Evolutionary conservation across 805 yeast species (phyloP), one percentile per base, ranked within the genome.

Genomic region (Metschnikowia arizonensis): DNA sequence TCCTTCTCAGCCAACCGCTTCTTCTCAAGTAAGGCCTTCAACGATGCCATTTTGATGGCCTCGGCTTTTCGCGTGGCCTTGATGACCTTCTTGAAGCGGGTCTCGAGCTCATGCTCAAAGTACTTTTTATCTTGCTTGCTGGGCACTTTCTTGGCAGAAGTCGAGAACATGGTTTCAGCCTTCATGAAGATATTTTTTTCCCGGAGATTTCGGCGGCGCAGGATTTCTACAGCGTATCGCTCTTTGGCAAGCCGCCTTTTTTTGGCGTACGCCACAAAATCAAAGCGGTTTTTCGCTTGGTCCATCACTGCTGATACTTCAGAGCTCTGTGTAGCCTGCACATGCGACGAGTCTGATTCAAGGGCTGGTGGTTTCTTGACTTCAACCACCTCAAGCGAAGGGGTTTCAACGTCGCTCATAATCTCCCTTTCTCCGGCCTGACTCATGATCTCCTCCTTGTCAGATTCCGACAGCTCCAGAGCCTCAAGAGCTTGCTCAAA

Each of bases 261-360:
- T 18, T 67, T 61, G 0, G 88, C 82, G 58, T 81, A 82, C 33
- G 66, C 78, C 11, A 72, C 78, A 32, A 85, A 70, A 61, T 84
- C 83, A 50, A 83, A 77, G 11, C 46, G 19, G 26, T 55, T 57
- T 11, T n/a, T 26, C 5, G 29, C 11, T 2, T 23, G 23, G 4
- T 32, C 23, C 7, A 18, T 4, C 8, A 11, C 38, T 7, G n/a
- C 18, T 5, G 28, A 8, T 9, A 5, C 5, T 6, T n/a, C 34
- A 5, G 34, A 32, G 5, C 18, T 10, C 14, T 14, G 10, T 30
- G 34, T 28, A n/a, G 26, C 26, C 15, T 12, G 38, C 29, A 34
- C 29, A 33, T 19, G 15, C 14, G 15, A 10, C 23, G 23, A 14
- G 6, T 18, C 35, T 17, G n/a, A 11, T 14, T n/a, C 36, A 3